Base-by-base conservation (phyloP, 805 yeast genomes). In the Candida sphagnicola region DNA sequence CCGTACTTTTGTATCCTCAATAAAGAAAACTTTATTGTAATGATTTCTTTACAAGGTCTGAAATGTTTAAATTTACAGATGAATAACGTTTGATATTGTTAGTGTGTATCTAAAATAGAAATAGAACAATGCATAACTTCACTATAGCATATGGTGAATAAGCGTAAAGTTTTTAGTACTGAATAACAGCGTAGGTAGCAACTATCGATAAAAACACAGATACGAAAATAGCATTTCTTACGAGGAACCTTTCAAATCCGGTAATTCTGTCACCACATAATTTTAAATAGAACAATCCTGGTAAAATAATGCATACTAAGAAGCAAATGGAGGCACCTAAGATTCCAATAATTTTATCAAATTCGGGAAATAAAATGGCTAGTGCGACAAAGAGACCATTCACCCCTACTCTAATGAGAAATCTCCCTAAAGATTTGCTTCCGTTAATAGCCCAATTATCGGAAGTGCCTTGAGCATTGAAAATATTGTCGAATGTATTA, bases 281-380 rank as follows among this genome's bases (percentile, higher is more conserved):
- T 45, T 62, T 70, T 43, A 83, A 54, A 60, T 89, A 87, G 56
- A 88, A 89, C 8, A 74, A 52, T 16, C 86, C 66, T 2, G 96
- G 96, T 17, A 88, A 69, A 15, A 87, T 81, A 38, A 88, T 66
- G 57, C 96, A 89, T 25, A 88, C 78, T 2, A 81, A 67, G 57
- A 86, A 84, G 49, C 95, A 86, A 37, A 89, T 70, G 1, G 87
- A 80, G 4, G 91, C 77, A 5, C 96, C 96, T 48, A 87, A 59
- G 33, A 89, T 75, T 5, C 95, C 86, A 60, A 89, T 82, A 37
- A 89, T 72, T 48, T 77, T 77, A 52, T 88, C 96, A 56, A 89
- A 89, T 38, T 80, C 83, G 3, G 93, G 91, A 54, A 86, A 73
- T 12, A 78, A 36, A 19, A 84, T 71, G 0, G 95, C 80, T 35